Evolutionary conservation across 140 eudicot species (phyloP).

Genomic region (Stevia rebaudiana): DNA sequence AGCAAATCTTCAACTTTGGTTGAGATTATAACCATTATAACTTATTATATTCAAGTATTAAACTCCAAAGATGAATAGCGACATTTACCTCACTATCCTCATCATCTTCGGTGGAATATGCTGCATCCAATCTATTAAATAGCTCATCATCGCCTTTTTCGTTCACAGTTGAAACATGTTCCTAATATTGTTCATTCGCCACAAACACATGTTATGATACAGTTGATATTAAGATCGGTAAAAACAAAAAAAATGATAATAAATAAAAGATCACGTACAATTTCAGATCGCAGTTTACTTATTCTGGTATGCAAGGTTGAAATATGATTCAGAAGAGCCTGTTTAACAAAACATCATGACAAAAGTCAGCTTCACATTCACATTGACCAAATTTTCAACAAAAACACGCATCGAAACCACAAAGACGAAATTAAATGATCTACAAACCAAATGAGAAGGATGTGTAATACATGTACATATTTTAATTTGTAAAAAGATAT

Average conservation of each 20-base stretch:
- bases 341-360: constrained; percentile 21
- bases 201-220: not conserved
- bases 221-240: not conserved
- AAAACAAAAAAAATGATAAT: not conserved
- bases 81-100: constrained; percentile 68
- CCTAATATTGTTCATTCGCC: constrained; percentile 37
- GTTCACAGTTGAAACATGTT: constrained; percentile 50
- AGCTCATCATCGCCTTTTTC: constrained; percentile 54
- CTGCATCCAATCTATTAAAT: constrained; percentile 52
- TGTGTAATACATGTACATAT: not conserved
- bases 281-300: constrained; percentile 60
- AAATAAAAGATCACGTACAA: constrained; percentile 43
- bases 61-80: not conserved
- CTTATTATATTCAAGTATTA: too few relatives aligned
- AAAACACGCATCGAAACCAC: not conserved
- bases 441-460: not conserved
- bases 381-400: too few relatives aligned
- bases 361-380: not conserved
- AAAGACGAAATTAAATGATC: not conserved
- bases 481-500: constrained; percentile 1
- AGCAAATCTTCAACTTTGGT: not conserved
- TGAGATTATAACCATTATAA: not conserved
- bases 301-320: constrained; percentile 57
- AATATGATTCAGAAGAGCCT: constrained; percentile 74
- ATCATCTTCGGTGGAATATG: constrained; percentile 59